These are phyloP conservation scores for Rhynchosporium graminicola DNA, from an alignment of 2,329 filamentous ascomycete species.

Conservation along the genomic window DNA sequence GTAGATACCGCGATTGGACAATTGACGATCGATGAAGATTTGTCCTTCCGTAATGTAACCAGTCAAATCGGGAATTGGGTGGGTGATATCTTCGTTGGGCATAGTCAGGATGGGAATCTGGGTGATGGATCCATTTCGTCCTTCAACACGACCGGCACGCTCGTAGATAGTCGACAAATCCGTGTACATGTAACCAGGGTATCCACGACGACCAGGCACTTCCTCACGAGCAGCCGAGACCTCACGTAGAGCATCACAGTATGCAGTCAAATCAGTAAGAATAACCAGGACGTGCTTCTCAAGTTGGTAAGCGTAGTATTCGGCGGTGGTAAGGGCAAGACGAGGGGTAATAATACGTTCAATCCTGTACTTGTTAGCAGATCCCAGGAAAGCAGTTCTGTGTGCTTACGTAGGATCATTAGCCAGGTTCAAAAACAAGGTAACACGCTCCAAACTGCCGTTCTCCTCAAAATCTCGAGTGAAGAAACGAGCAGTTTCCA, in stretches of 20 bases:
- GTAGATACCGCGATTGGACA: conserved; percentile 97
- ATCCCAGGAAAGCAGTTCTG: not conserved
- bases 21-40: conserved; percentile 92
- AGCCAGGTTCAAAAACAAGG: conserved; percentile 97
- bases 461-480: conserved; percentile 99
- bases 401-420: conserved; percentile 89
- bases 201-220: conserved; percentile 98
- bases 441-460: conserved; percentile 95
- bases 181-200: conserved; percentile 99
- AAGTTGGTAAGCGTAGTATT: conserved; percentile 99
- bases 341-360: conserved; percentile 99
- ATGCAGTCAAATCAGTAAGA: conserved; percentile 94
- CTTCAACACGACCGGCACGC: conserved; percentile 94
- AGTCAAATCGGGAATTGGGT: conserved; percentile 97
- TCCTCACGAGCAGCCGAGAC: conserved; percentile 97
- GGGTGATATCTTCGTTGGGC: conserved; percentile 99
- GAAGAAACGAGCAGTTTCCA: conserved; percentile 98
- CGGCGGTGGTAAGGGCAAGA: conserved; percentile 94
- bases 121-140: conserved; percentile 96
- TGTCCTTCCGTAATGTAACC: conserved; percentile 99
- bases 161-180: conserved; percentile 99
- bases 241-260: conserved; percentile 98
- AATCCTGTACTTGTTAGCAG: conserved; percentile 59
- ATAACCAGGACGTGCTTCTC: conserved; percentile 99
- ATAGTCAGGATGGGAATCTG: conserved; percentile 99